These are phyloP conservation scores for Pichia inconspicua DNA, from an alignment of 1,139 yeast genomes.

Conservation along the genomic window DNA sequence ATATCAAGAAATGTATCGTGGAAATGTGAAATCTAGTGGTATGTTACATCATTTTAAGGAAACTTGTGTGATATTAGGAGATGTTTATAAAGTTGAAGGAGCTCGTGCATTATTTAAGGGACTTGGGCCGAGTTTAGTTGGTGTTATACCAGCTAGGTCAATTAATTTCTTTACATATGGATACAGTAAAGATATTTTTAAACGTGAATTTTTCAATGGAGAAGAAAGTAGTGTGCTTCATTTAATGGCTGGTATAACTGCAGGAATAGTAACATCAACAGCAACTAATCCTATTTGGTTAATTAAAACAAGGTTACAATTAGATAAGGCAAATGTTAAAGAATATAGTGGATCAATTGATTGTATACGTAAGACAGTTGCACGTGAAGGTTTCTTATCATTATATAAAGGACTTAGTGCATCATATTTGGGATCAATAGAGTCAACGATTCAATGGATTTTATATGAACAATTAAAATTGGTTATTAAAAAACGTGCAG, in stretches of 20 bases:
- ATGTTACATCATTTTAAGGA: slow-evolving; percentile 60
- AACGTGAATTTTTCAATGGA: slow-evolving; percentile 59
- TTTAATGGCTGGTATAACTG: slow-evolving; percentile 78
- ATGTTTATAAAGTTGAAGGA: slow-evolving; percentile 73
- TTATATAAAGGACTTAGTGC: slow-evolving; percentile 88
- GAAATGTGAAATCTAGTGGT: slow-evolving; percentile 9
- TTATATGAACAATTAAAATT: slow-evolving; percentile 90
- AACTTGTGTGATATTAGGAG: slow-evolving; percentile 64
- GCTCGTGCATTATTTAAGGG: slow-evolving; percentile 84
- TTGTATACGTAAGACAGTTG: slow-evolving; percentile 63
- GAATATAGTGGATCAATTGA: slow-evolving; percentile 80
- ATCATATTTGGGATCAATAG: slow-evolving; percentile 88
- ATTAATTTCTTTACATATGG: slow-evolving; percentile 96
- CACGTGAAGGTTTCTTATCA: slow-evolving; percentile 71
- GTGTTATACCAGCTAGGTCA: slow-evolving; percentile 97
- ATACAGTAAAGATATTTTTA: slow-evolving; percentile 68
- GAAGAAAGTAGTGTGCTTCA: slow-evolving; percentile 87
- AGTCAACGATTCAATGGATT: slow-evolving; percentile 94
- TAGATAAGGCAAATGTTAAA: slow-evolving; percentile 63
- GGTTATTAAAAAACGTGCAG: slow-evolving; percentile 53
- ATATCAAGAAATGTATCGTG: slow-evolving; percentile 25
- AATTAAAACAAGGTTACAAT: slow-evolving; percentile 86
- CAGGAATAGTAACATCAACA: slow-evolving; percentile 92
- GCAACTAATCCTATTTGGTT: slow-evolving; percentile 99
- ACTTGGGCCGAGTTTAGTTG: slow-evolving; percentile 90